These are phyloP conservation scores for Cercospora brassicicola DNA, from an alignment of 2,329 filamentous ascomycete species.

Conservation along the genomic window DNA sequence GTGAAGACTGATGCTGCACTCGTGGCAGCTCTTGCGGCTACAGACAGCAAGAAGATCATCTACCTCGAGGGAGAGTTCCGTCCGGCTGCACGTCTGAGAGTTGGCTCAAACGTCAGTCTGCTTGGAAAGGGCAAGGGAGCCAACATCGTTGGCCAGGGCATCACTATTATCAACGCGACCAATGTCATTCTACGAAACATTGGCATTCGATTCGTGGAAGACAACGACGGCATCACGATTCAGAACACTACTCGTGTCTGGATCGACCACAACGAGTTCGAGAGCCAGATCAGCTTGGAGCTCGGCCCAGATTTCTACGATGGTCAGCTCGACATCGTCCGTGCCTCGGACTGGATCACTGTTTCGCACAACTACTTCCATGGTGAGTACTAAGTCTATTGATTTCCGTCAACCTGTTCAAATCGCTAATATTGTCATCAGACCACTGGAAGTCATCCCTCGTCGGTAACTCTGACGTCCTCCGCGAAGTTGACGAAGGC, in stretches of 20 bases:
- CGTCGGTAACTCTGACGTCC: constrained; percentile 44
- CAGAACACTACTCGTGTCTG: constrained; percentile 50
- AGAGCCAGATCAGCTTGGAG: constrained; percentile 42
- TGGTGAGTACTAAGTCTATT: background rate
- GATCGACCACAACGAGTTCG: constrained; percentile 53
- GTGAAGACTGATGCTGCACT: constrained; percentile 45
- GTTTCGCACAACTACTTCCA: constrained; percentile 54
- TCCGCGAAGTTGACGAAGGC: constrained; percentile 47
- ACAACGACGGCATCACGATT: constrained; percentile 48
- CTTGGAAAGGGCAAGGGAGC: constrained; percentile 42
- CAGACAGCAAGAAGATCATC: constrained; percentile 44
- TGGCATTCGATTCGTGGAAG: constrained; percentile 40
- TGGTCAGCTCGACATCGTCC: constrained; percentile 50
- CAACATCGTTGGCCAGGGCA: constrained; percentile 41
- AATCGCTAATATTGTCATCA: background rate
- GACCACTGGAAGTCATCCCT: constrained; percentile 51
- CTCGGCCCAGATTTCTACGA: constrained; percentile 38
- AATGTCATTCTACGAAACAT: constrained; percentile 49
- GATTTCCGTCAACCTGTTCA: too few relatives aligned
- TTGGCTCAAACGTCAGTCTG: constrained; percentile 51
- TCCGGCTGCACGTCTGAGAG: constrained; percentile 45
- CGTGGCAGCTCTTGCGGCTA: constrained; percentile 47
- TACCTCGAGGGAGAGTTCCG: constrained; percentile 48
- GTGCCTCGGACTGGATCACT: constrained; percentile 50
- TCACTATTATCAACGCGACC: constrained; percentile 40